Base-by-base conservation (phyloP, 768 basidiomycete genomes). In the Dacryopinax primogenitus region DNA sequence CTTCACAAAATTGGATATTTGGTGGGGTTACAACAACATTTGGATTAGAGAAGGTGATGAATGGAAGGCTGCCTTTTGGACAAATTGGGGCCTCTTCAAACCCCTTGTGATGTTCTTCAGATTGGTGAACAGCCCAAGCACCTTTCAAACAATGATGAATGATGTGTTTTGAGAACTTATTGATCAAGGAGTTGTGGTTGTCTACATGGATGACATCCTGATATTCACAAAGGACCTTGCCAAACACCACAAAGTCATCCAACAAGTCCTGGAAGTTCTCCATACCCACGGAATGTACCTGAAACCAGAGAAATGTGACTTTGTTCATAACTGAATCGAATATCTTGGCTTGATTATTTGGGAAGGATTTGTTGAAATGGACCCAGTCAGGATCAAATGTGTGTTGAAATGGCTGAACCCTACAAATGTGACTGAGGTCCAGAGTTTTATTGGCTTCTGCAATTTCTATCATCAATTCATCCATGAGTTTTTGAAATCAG, bases 401-500 rank as follows among this genome's bases (percentile, higher is more conserved):
- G 62, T 74, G 26, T 7, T 37, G 21, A 44, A 66, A 16, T 74
- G 73, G 73, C 70, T 70, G 4, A 44, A 7, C 1, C 73, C 73
- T 0, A 64, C 33, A 9, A 68, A n/a, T 9, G 63, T 72, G n/a
- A 67, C 63, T 36, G 68, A 71, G 18, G 33, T 72, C 1, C 72
- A 67, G 47, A 44, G 64, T 11, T 73, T 73, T 64, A 33, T 73
- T 1, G 72, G 72, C 16, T 71, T 73, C 65, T 69, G 70, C 13
- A 72, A 71, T 70, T 73, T 69, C 65, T 73, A 73, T 62, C 66
- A 70, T 9, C 61, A 69, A 0, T 72, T 73, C 68, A 71, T 73
- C 18, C 28, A 41, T 9, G 36, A 63, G 4, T 73, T 65, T 65
- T 69, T 70, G 3, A 0, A 21, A 1, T 66, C 67, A 33, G 62